These are phyloP conservation scores for Phytophthora uliginosa DNA, from an alignment of 352 stramenopile species.

Conservation along the genomic window DNA sequence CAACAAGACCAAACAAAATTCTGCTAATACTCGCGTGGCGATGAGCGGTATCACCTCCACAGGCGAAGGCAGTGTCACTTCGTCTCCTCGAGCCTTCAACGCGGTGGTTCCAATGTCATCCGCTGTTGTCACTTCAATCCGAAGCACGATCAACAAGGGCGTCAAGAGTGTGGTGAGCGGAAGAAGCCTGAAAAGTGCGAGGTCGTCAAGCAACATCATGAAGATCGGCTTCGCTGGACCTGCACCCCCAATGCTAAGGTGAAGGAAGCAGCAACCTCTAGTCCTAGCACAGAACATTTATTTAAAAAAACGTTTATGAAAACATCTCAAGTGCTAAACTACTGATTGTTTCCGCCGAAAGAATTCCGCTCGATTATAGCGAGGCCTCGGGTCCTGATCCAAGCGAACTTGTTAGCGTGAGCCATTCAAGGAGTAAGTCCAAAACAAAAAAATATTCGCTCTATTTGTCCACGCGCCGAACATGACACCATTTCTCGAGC, in stretches of 20 bases:
- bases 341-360: no score
- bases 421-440: no score
- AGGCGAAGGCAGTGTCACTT: not conserved
- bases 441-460: no score
- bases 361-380: no score
- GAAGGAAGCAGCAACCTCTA: not conserved
- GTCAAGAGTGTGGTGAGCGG: not conserved
- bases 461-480: not conserved
- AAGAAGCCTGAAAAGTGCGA: not conserved
- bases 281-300: no score
- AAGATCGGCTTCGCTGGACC: conserved; percentile 3
- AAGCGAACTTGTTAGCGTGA: no score
- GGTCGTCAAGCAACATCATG: conserved; percentile 5
- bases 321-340: no score
- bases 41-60: not conserved
- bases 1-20: conserved; percentile 9
- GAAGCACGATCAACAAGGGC: not conserved
- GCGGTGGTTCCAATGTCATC: not conserved
- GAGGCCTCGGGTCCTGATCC: no score
- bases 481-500: not conserved
- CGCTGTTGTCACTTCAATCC: not conserved
- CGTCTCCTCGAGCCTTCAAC: not conserved
- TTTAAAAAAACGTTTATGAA: no score
- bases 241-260: not conserved
- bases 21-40: not conserved